Evolutionary conservation across 1,284 basidiomycete genomes (phyloP).

Genomic region (Phellopilus nigrolimitatus): DNA sequence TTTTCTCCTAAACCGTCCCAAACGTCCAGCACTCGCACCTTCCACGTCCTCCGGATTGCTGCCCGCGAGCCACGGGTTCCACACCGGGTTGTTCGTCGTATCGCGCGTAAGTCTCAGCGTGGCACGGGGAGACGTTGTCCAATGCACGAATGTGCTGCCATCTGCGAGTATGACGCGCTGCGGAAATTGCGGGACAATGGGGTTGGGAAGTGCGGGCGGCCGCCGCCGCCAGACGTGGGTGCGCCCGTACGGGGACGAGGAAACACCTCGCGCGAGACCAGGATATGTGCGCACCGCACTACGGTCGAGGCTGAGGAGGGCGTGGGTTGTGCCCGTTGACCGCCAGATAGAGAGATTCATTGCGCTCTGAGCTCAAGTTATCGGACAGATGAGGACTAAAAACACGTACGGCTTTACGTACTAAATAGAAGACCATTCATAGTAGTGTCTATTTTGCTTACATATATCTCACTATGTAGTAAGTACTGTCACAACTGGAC

Average conservation of each 20-base stretch:
- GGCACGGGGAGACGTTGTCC: conserved; percentile 80
- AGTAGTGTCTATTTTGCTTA: no score
- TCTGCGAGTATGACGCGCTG: conserved; percentile 81
- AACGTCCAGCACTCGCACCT: conserved; percentile 63
- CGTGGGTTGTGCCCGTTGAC: no score
- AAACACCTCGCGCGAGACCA: conserved; percentile 43
- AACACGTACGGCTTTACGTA: no score
- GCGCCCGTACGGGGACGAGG: conserved; percentile 69
- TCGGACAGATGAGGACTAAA: no score
- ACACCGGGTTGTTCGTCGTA: conserved; percentile 80
- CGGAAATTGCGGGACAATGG: conserved; percentile 78
- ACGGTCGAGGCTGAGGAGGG: no score
- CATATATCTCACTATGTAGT: no score
- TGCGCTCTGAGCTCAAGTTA: no score
- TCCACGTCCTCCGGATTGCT: conserved; percentile 56
- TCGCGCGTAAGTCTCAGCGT: conserved; percentile 74
- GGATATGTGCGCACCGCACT: no score
- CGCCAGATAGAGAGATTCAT: no score
- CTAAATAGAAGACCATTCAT: no score
- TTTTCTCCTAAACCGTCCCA: conserved; percentile 74
- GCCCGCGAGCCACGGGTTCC: conserved; percentile 38
- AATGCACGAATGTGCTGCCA: conserved; percentile 82
- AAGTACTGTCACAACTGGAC: no score
- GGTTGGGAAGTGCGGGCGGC: conserved; percentile 63
- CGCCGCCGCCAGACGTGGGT: conserved; percentile 73